Conservation (phyloP, 108 stramenopile species). For the Schizochytrium sp. region DNA sequence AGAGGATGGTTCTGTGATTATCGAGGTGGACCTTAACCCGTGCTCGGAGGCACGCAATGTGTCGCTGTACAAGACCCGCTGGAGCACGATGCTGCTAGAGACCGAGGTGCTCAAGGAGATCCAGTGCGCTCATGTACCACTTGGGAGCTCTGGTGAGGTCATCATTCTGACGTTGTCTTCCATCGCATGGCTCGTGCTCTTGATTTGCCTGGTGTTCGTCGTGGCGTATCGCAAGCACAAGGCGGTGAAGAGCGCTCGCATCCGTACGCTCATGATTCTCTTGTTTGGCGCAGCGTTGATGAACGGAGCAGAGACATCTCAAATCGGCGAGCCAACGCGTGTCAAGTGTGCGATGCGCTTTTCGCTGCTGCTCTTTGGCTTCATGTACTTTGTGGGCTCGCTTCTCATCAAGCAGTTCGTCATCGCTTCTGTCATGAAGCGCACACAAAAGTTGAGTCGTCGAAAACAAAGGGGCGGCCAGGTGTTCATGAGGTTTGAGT, state of each 20-base stretch:
- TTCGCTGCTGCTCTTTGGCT: neutral
- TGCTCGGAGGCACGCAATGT: neutral
- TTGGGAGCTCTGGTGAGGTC: neutral
- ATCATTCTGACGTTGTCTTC: neutral
- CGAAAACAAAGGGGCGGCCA: neutral
- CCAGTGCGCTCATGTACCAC: neutral
- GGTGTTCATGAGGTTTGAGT: neutral
- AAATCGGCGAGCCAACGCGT: neutral
- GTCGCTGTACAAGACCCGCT: neutral
- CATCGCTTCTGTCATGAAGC: neutral
- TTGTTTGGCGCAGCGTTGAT: neutral
- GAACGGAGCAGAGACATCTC: neutral
- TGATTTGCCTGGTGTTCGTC: too few relatives aligned
- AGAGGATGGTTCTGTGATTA: neutral
- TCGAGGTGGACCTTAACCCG: neutral
- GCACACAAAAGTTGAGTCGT: neutral
- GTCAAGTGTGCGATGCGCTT: neutral
- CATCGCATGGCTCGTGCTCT: too few relatives aligned
- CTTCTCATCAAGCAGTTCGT: neutral
- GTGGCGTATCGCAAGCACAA: too few relatives aligned
- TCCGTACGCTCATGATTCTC: neutral
- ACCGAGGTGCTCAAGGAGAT: neutral
- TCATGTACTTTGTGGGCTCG: neutral
- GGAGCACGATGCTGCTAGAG: neutral
- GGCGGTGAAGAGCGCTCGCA: neutral